Conservation (phyloP, 2,329 filamentous ascomycete species). For the Ascochyta koolunga region DNA sequence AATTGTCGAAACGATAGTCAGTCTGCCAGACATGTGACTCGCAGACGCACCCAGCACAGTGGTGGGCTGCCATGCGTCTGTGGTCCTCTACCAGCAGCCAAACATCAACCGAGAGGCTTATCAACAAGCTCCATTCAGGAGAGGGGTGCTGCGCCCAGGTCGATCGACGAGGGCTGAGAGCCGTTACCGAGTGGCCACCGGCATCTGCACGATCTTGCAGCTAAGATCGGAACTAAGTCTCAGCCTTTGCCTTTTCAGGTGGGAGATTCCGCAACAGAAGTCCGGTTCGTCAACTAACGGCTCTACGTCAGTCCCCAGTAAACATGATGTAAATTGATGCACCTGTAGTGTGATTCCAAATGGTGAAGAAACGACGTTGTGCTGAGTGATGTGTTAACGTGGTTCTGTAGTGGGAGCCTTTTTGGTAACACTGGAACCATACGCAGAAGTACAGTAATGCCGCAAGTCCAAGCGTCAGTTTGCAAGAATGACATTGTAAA, state of each 20-base stretch:
- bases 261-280: neutral
- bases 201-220: conserved; percentile 15
- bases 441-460: neutral
- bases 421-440: neutral
- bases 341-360: conserved; percentile 1
- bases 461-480: neutral
- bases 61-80: neutral
- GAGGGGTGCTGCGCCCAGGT: conserved; percentile 1
- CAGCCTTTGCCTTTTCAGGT: conserved; percentile 3
- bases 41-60: neutral
- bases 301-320: conserved; percentile 3
- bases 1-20: neutral
- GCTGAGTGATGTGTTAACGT: neutral
- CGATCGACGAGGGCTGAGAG: conserved; percentile 1
- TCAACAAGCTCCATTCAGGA: neutral
- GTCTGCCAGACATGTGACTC: neutral
- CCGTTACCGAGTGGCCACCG: conserved; percentile 7
- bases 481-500: no score
- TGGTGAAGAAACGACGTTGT: neutral
- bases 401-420: neutral
- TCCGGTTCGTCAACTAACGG: neutral
- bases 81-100: neutral
- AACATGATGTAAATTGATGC: conserved; percentile 9
- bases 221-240: conserved; percentile 12
- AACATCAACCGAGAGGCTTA: neutral